A percentile compares a stretch with the other conserved stretches of the same genome.
phyloP scores from a whole-genome alignment of 2,329 filamentous ascomycete genomes.

The Aschersonia sp. region DNA sequence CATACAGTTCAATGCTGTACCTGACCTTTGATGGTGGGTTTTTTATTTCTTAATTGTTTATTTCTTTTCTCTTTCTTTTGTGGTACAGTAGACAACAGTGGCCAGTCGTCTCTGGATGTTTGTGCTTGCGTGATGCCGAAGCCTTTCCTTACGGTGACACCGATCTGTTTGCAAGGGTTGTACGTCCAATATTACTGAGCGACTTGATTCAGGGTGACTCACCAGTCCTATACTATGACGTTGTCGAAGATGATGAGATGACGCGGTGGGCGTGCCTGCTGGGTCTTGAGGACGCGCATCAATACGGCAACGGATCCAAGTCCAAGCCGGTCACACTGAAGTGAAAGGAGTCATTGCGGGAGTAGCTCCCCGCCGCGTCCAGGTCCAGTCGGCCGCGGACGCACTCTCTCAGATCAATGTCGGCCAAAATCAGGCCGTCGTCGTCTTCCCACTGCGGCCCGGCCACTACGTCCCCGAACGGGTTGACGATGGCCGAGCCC shows the following conservation, averaged over 20 bases:
- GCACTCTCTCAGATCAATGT: slow-evolving; percentile 82
- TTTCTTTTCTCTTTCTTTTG: background rate
- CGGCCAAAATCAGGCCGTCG: slow-evolving; percentile 49
- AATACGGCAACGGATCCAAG: slow-evolving; percentile 41
- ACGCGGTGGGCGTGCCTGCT: too few species aligned
- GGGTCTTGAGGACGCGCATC: background rate
- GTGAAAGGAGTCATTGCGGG: slow-evolving; percentile 52
- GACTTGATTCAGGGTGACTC: too few species aligned
- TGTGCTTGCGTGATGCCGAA: too few species aligned
- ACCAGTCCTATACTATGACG: too few species aligned
- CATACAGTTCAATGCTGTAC: slow-evolving; percentile 97
- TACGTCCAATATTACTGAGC: too few species aligned
- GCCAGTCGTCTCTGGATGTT: too few species aligned
- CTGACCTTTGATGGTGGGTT: slow-evolving; percentile 36
- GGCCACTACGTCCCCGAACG: slow-evolving; percentile 63
- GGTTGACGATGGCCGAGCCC: slow-evolving; percentile 70
- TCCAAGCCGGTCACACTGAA: slow-evolving; percentile 44
- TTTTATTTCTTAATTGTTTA: background rate
- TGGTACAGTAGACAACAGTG: background rate
- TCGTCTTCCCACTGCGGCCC: slow-evolving; percentile 77
- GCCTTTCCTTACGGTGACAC: too few species aligned
- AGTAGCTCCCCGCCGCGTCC: slow-evolving; percentile 77
- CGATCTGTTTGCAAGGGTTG: too few species aligned
- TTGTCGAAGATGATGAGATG: too few species aligned
- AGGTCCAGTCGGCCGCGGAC: slow-evolving; percentile 67